A percentile compares a stretch with the other conserved stretches of the same genome.
These are phyloP conservation scores for Aristolochia fimbriata DNA, from an alignment of 164 flowering plant genomes.

Conservation along the genomic window DNA sequence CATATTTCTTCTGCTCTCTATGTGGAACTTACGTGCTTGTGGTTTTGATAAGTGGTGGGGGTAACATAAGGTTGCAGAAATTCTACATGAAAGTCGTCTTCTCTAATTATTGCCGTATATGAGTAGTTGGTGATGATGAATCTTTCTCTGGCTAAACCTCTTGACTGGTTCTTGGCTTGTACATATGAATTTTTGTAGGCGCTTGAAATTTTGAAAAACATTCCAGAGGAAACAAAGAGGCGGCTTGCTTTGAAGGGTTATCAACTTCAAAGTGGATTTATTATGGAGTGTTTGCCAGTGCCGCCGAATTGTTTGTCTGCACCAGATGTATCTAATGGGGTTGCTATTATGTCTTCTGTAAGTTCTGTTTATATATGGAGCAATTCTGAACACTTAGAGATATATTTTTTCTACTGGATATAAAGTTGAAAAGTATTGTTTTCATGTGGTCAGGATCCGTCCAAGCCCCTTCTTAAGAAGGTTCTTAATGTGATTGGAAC, in stretches of 20 bases:
- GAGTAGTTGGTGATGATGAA: background rate
- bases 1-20: too few species aligned
- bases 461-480: slow-evolving; percentile 56
- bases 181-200: slow-evolving; percentile 29
- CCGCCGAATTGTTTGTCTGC: slow-evolving; percentile 95
- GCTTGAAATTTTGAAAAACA: slow-evolving; percentile 47
- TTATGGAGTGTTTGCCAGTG: slow-evolving; percentile 64
- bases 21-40: too few species aligned
- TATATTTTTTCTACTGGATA: too few species aligned
- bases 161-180: background rate
- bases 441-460: slow-evolving; percentile 45
- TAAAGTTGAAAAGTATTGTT: background rate
- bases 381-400: too few species aligned
- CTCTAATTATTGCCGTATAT: background rate
- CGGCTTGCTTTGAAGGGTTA: slow-evolving; percentile 61
- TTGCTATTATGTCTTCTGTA: slow-evolving; percentile 70
- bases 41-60: too few species aligned
- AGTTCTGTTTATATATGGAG: slow-evolving; percentile 10
- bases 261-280: slow-evolving; percentile 72
- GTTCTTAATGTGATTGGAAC: slow-evolving; percentile 64
- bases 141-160: background rate
- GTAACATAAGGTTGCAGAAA: too few species aligned
- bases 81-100: too few species aligned
- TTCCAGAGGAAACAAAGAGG: slow-evolving; percentile 54
- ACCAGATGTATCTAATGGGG: slow-evolving; percentile 86